Conservation (phyloP, 495 filamentous ascomycete species). For the Thozetella sp. region DNA sequence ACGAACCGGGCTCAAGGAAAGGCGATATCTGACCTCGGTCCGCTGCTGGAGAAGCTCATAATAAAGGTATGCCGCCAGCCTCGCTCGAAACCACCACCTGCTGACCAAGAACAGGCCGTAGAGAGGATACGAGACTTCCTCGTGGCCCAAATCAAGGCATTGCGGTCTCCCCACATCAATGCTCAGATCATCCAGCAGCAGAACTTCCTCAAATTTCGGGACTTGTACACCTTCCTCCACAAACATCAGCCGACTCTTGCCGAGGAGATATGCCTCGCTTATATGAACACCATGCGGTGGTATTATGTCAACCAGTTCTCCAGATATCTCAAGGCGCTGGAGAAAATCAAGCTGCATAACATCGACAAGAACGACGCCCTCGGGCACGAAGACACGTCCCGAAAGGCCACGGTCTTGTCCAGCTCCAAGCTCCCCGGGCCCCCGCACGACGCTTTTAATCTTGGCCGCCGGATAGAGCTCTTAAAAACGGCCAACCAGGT, state of each 20-base stretch:
- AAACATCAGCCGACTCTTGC: conserved; percentile 77
- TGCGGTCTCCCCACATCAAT: conserved; percentile 93
- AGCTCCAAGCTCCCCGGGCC: conserved; percentile 53
- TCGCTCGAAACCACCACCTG: background rate
- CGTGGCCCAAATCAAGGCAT: conserved; percentile 88
- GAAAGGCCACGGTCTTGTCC: conserved; percentile 54
- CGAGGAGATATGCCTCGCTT: conserved; percentile 88
- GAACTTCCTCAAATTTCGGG: conserved; percentile 82
- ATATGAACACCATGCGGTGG: conserved; percentile 99
- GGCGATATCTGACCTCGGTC: conserved; percentile 79
- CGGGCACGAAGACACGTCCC: conserved; percentile 71
- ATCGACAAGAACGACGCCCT: conserved; percentile 86
- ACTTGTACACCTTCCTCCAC: conserved; percentile 81
- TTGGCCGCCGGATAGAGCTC: conserved; percentile 82
- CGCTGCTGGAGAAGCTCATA: conserved; percentile 78
- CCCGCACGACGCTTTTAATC: conserved; percentile 82
- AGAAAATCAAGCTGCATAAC: conserved; percentile 79
- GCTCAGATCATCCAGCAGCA: conserved; percentile 94
- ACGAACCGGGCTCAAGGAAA: conserved; percentile 66
- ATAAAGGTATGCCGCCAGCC: conserved; percentile 61
- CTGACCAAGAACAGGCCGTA: conserved; percentile 61
- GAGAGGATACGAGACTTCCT: conserved; percentile 93
- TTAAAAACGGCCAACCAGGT: conserved; percentile 68
- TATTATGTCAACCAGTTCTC: conserved; percentile 93
- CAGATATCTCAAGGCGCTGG: conserved; percentile 80